Evolutionary conservation across 257 asterid species (phyloP).

Genomic region (Rubia yunnanensis): DNA sequence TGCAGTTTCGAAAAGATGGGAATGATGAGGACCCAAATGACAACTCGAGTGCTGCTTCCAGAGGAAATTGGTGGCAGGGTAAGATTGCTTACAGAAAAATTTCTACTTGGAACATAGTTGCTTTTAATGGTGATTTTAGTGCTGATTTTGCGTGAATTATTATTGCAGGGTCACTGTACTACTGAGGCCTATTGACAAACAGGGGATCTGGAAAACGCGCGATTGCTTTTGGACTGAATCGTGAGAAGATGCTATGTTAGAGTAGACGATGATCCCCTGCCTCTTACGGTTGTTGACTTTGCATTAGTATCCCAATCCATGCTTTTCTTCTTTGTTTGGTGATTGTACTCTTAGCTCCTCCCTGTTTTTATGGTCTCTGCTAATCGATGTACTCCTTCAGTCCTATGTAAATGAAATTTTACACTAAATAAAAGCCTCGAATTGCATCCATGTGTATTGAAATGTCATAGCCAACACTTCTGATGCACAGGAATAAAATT

Average conservation of each 20-base stretch:
- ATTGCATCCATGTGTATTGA: too few relatives aligned
- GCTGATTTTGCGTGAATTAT: not conserved
- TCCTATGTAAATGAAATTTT: conserved; percentile 5
- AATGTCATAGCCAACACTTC: too few relatives aligned
- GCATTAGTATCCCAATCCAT: not conserved
- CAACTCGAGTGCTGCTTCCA: conserved; percentile 46
- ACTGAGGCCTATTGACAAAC: conserved; percentile 20
- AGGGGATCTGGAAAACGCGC: not conserved
- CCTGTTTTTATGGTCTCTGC: conserved; percentile 2
- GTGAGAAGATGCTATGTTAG: conserved; percentile 10
- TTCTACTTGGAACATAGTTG: not conserved
- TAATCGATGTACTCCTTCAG: not conserved
- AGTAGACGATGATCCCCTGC: conserved; percentile 4
- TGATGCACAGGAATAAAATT: too few relatives aligned
- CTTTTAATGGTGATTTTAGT: too few relatives aligned
- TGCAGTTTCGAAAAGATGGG: conserved; percentile 47
- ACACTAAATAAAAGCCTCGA: not conserved
- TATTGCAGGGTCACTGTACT: conserved; percentile 64
- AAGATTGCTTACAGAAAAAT: conserved; percentile 24
- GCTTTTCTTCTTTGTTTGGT: not conserved
- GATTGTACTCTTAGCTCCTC: not conserved
- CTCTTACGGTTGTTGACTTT: not conserved
- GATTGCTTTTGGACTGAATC: conserved; percentile 9
- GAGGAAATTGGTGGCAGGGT: conserved; percentile 97
- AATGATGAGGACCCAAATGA: conserved; percentile 40